Evolutionary conservation across 176 grass and related monocot species (phyloP), one percentile per base, ranked within the genome.

Genomic region (Bothriochloa decipiens): DNA sequence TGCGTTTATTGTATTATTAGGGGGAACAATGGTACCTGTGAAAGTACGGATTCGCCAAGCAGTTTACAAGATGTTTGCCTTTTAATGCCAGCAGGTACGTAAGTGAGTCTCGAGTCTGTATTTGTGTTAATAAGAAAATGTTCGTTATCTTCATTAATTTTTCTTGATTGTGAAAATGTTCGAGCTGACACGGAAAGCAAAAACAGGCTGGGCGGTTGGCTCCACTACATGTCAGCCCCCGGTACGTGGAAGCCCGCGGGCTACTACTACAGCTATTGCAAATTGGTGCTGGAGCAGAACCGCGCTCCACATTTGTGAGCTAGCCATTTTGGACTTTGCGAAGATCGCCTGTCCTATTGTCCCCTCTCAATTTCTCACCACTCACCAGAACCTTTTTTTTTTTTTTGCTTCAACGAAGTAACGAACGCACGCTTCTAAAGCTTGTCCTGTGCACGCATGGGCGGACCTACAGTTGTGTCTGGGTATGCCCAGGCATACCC

Each of bases 381-480:
- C 61, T 86, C 63, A 46, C 45, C 69, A 49, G 58, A 55, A 45
- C 84, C 85, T 68, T 80, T 29, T 52, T 63, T 80, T 29, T 52
- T 63, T 23, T 11, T 58, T 60, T n/a, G 22, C 9, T 23, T 60
- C 22, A 60, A 25, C 22, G 22, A 53, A 53, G 50, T 53, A 83
- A 88, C 78, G 78, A n/a, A 37, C 41, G 91, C 96, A 93, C 91
- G 91, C 96, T 90, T 82, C 74, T 67, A 98, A 95, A 95, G 92
- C 87, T 45, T 89, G 90, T 86, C 87, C 70, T 88, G 90, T 86
- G 84, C 70, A 65, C 70, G 41, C 57, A 45, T n/a, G n/a, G n/a
- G n/a, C n/a, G n/a, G n/a, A n/a, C n/a, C n/a, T n/a, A n/a, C n/a
- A n/a, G n/a, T n/a, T n/a, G n/a, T n/a, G n/a, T n/a, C n/a, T n/a